These are phyloP conservation scores for Metschnikowia dekortorum DNA, from an alignment of 805 yeast species.

Conservation along the genomic window DNA sequence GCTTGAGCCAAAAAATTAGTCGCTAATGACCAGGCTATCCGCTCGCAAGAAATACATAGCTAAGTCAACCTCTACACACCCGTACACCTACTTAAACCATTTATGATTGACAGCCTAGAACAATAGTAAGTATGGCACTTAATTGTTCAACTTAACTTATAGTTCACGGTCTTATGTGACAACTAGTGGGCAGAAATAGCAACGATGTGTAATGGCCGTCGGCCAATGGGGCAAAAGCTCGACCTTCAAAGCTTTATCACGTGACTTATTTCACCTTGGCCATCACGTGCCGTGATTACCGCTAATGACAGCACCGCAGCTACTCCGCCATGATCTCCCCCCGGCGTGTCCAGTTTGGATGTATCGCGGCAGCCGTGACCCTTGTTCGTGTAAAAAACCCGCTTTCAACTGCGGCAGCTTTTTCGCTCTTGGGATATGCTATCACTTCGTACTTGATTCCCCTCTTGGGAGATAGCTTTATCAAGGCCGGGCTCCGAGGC, in stretches of 20 bases:
- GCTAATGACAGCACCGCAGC: background rate
- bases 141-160: too few species aligned
- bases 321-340: background rate
- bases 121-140: too few species aligned
- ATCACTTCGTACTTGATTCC: constrained; percentile 65
- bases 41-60: too few species aligned
- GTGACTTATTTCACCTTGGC: background rate
- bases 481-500: constrained; percentile 79
- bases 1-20: too few species aligned
- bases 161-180: too few species aligned
- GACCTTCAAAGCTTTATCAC: background rate
- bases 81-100: too few species aligned
- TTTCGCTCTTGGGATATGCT: constrained; percentile 62
- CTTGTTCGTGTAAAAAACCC: constrained; percentile 36
- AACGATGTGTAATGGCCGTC: too few species aligned
- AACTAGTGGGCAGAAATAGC: too few species aligned
- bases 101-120: too few species aligned
- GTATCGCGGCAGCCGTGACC: constrained; percentile 9
- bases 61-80: too few species aligned
- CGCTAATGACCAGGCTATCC: too few species aligned
- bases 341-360: constrained; percentile 4
- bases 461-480: constrained; percentile 57
- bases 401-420: constrained; percentile 58
- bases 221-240: too few species aligned
- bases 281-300: background rate